Evolutionary conservation across 169 alveolate species (phyloP), one percentile per base, ranked within the genome.

Genomic region (Plasmodium vinckei): DNA sequence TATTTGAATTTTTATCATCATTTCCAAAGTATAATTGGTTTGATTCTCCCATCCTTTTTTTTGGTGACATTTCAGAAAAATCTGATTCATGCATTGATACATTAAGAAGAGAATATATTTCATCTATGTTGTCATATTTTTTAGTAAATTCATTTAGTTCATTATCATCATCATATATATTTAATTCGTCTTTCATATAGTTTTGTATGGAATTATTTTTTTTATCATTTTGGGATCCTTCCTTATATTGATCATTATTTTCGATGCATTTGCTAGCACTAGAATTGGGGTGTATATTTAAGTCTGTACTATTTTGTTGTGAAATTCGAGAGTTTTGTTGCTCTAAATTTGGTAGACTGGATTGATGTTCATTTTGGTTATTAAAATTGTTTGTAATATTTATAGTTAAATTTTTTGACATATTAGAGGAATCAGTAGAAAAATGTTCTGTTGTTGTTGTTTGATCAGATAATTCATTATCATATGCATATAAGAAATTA

Each of bases 391-490:
- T 15, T 51, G 59, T 51, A 15, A 3, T 51, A 15, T 51, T 56
- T 7, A 51, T 67, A 2, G 9, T 49, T 79, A 79, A 4, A 67
- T 79, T 79, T 17, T 57, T 54, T 23, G 89, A 79, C 13, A 33
- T 46, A 7, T 79, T 51, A 15, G 87, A 72, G 15, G 72, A 49
- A 47, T 64, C 89, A 65, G 84, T 79, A 6, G 89, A 33, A 27
- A 79, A 13, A 39, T 49, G 63, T 0, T 67, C 13, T 1, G 84
- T 79, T 12, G 89, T 12, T 39, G 79, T 79, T 15, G 53, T 60
- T 33, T 77, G 63, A 27, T 79, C 89, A 15, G 75, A 67, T n/a
- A 67, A 79, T 67, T 79, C 89, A 23, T 67, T 19, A 17, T 79
- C 89, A n/a, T 79, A 33, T 53, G 89, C 77, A 79, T 67, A 67